These are phyloP conservation scores for Termitomyces heimii DNA, from an alignment of 768 basidiomycete species.

Conservation along the genomic window DNA sequence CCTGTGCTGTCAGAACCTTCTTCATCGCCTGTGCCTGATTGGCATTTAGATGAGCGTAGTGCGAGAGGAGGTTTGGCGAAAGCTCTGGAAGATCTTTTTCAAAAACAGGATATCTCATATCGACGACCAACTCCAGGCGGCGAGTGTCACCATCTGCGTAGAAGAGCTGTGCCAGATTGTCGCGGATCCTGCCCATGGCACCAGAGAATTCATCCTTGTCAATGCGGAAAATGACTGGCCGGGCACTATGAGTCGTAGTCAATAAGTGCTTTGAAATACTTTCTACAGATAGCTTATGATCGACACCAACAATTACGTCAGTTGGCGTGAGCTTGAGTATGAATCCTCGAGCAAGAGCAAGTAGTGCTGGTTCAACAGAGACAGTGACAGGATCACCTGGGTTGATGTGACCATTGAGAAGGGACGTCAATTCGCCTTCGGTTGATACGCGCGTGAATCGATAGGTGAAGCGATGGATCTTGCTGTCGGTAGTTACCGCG, in stretches of 20 bases:
- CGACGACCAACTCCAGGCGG: conserved; percentile 74
- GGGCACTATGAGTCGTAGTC: not conserved
- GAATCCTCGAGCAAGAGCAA: conserved; percentile 81
- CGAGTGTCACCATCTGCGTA: conserved; percentile 68
- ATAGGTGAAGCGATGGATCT: conserved; percentile 78
- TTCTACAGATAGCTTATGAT: conserved; percentile 61
- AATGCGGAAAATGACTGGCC: conserved; percentile 62
- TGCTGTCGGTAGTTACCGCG: conserved; percentile 28
- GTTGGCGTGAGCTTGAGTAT: conserved; percentile 65
- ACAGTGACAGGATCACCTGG: conserved; percentile 80
- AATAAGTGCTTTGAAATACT: conserved; percentile 37
- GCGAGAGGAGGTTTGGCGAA: conserved; percentile 17
- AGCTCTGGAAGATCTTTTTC: conserved; percentile 20
- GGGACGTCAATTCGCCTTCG: conserved; percentile 15
- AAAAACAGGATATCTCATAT: conserved; percentile 68
- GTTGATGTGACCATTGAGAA: conserved; percentile 71
- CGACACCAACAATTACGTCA: conserved; percentile 72
- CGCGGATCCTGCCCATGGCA: conserved; percentile 84
- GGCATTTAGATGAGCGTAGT: conserved; percentile 48
- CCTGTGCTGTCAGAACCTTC: conserved; percentile 71
- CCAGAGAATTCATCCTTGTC: conserved; percentile 90
- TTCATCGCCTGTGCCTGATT: conserved; percentile 70
- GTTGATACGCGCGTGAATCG: conserved; percentile 44
- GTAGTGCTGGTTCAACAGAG: conserved; percentile 81
- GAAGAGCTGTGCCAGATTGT: conserved; percentile 88